These are phyloP conservation scores for Globisporangium splendens DNA, from an alignment of 352 stramenopile genomes.

Conservation along the genomic window DNA sequence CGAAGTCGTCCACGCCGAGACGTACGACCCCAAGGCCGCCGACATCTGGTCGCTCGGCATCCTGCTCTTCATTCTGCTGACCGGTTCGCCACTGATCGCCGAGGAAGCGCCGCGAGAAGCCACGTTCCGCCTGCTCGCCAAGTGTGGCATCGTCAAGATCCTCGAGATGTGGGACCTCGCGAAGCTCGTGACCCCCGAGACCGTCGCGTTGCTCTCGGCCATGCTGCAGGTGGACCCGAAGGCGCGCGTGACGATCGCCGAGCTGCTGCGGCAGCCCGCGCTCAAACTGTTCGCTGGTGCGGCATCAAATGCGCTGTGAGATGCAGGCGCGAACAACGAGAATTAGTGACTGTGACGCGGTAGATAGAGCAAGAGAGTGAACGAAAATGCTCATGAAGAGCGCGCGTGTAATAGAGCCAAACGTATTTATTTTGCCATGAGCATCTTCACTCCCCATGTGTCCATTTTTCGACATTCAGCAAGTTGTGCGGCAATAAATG, in stretches of 20 bases:
- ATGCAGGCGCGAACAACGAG: too few relatives aligned
- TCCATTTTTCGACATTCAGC: too few relatives aligned
- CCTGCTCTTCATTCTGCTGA: constrained; percentile 56
- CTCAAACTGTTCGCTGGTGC: constrained; percentile 6
- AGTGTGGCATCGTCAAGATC: constrained; percentile 33
- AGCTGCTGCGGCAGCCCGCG: constrained; percentile 26
- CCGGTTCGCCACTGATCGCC: constrained; percentile 42
- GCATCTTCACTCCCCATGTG: too few relatives aligned
- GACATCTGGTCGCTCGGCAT: constrained; percentile 63
- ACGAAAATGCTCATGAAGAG: too few relatives aligned
- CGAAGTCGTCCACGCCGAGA: constrained; percentile 31
- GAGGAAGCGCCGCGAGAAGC: constrained; percentile 26
- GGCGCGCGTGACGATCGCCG: constrained; percentile 28
- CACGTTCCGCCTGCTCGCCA: constrained; percentile 38
- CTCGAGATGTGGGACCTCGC: constrained; percentile 36
- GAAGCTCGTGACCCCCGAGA: constrained; percentile 27
- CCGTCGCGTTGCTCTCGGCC: constrained; percentile 37
- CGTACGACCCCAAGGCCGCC: constrained; percentile 38
- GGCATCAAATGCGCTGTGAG: too few relatives aligned
- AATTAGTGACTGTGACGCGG: too few relatives aligned
- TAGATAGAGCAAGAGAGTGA: too few relatives aligned
- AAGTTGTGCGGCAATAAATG: too few relatives aligned
- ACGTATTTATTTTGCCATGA: too few relatives aligned
- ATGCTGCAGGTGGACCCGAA: constrained; percentile 50
- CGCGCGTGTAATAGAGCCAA: too few relatives aligned